Conservation (phyloP, 371 early-diverging fungal genomes). For the Mycotypha africana region DNA sequence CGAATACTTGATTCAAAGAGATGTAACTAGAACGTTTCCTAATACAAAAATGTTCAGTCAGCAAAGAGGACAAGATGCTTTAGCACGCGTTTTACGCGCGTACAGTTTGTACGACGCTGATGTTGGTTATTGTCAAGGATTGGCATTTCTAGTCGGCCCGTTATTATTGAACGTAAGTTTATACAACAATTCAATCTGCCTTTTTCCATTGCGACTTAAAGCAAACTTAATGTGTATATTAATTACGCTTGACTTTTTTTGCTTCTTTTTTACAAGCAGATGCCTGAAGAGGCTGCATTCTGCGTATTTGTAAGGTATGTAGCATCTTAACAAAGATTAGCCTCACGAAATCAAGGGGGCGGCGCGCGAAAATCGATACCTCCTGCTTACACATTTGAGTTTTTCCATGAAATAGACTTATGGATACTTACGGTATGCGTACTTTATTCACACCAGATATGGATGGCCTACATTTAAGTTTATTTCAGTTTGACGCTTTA, state of each 20-base stretch:
- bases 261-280: constrained; percentile 34
- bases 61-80: constrained; percentile 74
- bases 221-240: background rate
- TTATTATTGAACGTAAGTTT: constrained; percentile 72
- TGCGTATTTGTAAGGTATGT: constrained; percentile 71
- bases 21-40: constrained; percentile 89
- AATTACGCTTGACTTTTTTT: too few relatives aligned
- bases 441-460: constrained; percentile 69
- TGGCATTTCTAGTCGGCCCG: constrained; percentile 88
- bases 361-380: too few relatives aligned
- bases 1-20: constrained; percentile 84
- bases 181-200: too few relatives aligned
- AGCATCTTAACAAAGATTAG: too few relatives aligned
- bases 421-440: constrained; percentile 77
- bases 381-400: background rate
- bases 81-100: constrained; percentile 81
- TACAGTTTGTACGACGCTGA: constrained; percentile 86
- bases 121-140: constrained; percentile 95
- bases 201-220: background rate
- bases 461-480: constrained; percentile 71
- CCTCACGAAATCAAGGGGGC: too few relatives aligned
- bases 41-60: constrained; percentile 77
- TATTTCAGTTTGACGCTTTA: constrained; percentile 76
- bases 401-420: too few relatives aligned
- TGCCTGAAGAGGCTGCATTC: constrained; percentile 90